phyloP scores from a whole-genome alignment of 192 early-diverging fungal genomes.

The Allomyces arbusculus region DNA sequence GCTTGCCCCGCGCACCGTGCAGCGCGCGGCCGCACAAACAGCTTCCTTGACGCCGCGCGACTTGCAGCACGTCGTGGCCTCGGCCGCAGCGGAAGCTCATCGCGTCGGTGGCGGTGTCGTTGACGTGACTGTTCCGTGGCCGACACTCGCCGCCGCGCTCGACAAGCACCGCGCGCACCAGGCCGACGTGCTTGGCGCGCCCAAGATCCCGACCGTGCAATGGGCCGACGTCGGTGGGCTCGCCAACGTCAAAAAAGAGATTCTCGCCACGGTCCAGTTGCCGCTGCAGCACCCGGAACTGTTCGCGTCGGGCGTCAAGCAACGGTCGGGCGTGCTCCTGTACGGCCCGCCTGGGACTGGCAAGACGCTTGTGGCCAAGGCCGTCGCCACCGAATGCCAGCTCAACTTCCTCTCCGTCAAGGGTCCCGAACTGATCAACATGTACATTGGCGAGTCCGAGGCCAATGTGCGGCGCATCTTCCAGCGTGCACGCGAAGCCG shows the following conservation, averaged over 20 bases:
- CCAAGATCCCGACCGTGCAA: slow-evolving; percentile 78
- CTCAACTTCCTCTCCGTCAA: slow-evolving; percentile 98
- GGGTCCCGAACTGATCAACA: slow-evolving; percentile 93
- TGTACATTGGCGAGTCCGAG: slow-evolving; percentile 99
- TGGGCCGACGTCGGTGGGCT: slow-evolving; percentile 98
- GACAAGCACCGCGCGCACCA: neutral
- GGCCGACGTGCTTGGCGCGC: neutral
- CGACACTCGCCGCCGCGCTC: neutral
- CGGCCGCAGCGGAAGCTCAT: neutral
- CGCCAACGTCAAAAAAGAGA: slow-evolving; percentile 72
- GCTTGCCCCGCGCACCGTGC: neutral
- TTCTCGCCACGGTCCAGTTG: slow-evolving; percentile 88
- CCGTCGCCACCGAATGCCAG: slow-evolving; percentile 89
- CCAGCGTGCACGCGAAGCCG: slow-evolving; percentile 85
- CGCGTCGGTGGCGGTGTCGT: neutral
- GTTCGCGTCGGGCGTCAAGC: slow-evolving; percentile 85
- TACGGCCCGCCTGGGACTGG: slow-evolving; percentile 98
- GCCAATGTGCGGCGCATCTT: slow-evolving; percentile 92
- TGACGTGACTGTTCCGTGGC: neutral
- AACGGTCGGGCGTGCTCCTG: slow-evolving; percentile 76
- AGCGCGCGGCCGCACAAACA: neutral
- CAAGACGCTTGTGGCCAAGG: slow-evolving; percentile 95
- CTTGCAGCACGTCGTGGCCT: neutral
- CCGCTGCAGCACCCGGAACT: slow-evolving; percentile 90
- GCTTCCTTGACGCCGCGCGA: neutral